Evolutionary conservation across 2,329 filamentous ascomycete species (phyloP), one percentile per base, ranked within the genome.

Genomic region (Alternaria atra): DNA sequence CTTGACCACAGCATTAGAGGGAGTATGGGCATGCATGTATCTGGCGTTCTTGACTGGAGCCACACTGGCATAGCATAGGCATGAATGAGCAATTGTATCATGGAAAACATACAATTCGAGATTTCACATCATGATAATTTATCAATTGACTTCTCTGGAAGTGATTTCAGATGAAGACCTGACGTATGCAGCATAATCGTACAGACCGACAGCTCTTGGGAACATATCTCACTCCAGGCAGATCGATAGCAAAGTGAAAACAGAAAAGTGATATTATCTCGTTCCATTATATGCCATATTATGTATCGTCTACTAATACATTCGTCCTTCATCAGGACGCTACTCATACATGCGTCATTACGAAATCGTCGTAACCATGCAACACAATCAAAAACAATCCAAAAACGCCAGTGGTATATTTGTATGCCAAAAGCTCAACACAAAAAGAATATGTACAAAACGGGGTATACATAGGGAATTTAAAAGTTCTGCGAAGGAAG

Each of bases 401-500:
- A 47, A 32, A 42, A 61, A 55, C 47, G 52, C 48, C 10, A 35
- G 57, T 53, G 59, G 60, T 60, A 65, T 58, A 60, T 32, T 17
- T 65, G 15, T 50, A 54, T 37, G 43, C 52, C 55, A 50, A 50
- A 48, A 42, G 40, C 27, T 30, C 40, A 25, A 30, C 15, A 8
- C 20, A 25, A 51, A 6, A 53, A 20, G 29, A 30, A 59, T 46
- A 52, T 46, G 35, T 51, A 60, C 27, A 61, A 42, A 63, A 56
- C 40, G 50, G 61, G 55, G 44, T 51, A 34, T 44, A 59, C n/a
- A 34, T 27, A 12, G 47, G n/a, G 30, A 7, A 35, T 37, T 63
- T 75, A 75, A 47, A 74, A 74, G 56, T 76, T 76, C 50, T 68
- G 63, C 51, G 73, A 73, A 4, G 73, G 42, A 1, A 73, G 53